Evolutionary conservation across 495 filamentous ascomycete genomes (phyloP).

Genomic region (Massariosphaeria phaeospora): DNA sequence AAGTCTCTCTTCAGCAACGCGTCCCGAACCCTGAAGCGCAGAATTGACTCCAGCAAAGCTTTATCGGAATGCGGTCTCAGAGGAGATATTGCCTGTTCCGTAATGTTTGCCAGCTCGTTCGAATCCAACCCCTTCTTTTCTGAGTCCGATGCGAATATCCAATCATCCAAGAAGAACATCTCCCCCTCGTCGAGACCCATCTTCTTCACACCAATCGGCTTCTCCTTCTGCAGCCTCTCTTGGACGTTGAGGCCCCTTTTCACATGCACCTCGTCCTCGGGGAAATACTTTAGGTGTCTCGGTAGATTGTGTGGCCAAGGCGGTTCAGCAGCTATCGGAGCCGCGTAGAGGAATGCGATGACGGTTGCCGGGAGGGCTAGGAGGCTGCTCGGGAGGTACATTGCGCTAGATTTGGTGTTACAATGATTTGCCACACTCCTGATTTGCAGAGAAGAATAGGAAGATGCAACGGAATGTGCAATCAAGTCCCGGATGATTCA

Average conservation of each 20-base stretch:
- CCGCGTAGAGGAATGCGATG: conserved; percentile 44
- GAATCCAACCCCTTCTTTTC: conserved; percentile 14
- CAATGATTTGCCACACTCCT: background rate
- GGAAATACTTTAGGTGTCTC: conserved; percentile 45
- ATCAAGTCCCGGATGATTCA: background rate
- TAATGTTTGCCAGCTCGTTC: background rate
- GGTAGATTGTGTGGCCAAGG: conserved; percentile 44
- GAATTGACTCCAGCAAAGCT: conserved; percentile 3
- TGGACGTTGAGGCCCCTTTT: conserved; percentile 38
- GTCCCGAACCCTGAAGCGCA: conserved; percentile 28
- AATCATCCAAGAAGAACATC: conserved; percentile 71
- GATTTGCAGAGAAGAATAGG: background rate
- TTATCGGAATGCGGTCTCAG: conserved; percentile 38
- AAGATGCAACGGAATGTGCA: background rate
- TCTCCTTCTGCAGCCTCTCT: conserved; percentile 36
- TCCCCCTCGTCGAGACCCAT: conserved; percentile 78
- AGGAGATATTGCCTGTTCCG: conserved; percentile 36
- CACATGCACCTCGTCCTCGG: conserved; percentile 39
- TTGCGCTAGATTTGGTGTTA: background rate
- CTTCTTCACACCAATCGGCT: conserved; percentile 55
- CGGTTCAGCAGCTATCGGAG: conserved; percentile 20
- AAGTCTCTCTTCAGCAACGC: conserved; percentile 51
- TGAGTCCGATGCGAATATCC: conserved; percentile 47
- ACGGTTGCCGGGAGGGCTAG: conserved; percentile 48
- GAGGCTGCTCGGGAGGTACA: conserved; percentile 28